These are phyloP conservation scores for Aspergillus sp. DNA, from an alignment of 2,329 filamentous ascomycete species.

Conservation along the genomic window DNA sequence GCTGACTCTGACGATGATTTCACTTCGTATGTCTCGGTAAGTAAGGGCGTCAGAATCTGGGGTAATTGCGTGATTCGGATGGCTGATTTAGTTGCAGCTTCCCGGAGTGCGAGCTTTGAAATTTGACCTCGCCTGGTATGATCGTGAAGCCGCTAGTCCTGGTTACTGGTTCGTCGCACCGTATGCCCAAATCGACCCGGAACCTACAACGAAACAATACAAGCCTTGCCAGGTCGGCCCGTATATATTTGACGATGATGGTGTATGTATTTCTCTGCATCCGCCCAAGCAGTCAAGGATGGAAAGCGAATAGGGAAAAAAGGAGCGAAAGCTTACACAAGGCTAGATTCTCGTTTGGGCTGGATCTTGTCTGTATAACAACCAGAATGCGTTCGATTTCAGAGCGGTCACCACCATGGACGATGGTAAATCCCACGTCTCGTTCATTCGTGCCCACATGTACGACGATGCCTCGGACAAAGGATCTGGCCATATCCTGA, in stretches of 20 bases:
- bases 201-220: conserved; percentile 19
- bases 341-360: conserved; percentile 42
- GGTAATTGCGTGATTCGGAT: background rate
- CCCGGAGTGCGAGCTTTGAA: conserved; percentile 20
- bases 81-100: conserved; percentile 10
- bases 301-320: too few relatives aligned
- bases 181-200: conserved; percentile 27
- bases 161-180: conserved; percentile 49
- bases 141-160: conserved; percentile 26
- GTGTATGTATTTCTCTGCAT: conserved; percentile 22
- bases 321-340: too few relatives aligned
- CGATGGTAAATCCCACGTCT: conserved; percentile 38
- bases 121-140: conserved; percentile 23
- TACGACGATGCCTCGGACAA: conserved; percentile 34
- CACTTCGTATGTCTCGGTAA: conserved; percentile 31
- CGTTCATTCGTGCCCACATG: conserved; percentile 38
- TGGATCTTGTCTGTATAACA: conserved; percentile 43
- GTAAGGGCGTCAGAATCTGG: conserved; percentile 1
- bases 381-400: conserved; percentile 45
- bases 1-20: conserved; percentile 26
- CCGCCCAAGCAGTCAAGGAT: too few relatives aligned
- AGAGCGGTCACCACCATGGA: conserved; percentile 42
- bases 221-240: conserved; percentile 43
- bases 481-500: conserved; percentile 46
- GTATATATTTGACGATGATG: conserved; percentile 47